Conservation (phyloP, 78 protist genomes). For the Ministeria vibrans region DNA sequence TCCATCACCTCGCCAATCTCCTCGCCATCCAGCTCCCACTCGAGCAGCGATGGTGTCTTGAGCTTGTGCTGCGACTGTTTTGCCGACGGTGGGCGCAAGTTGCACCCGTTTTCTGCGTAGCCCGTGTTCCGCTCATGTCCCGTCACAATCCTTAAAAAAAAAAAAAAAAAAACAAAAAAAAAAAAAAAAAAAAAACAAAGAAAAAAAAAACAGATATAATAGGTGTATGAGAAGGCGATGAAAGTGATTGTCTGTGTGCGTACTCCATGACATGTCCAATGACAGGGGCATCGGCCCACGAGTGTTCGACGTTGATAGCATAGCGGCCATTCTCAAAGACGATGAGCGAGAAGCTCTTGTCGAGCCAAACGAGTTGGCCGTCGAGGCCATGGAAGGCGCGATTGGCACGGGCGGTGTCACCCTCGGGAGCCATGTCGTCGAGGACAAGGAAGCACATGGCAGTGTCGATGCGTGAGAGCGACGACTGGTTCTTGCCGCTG, state of each 20-base stretch:
- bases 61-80: no score
- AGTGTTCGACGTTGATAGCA: conserved; percentile 44
- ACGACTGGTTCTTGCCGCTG: conserved; percentile 4
- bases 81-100: no score
- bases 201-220: no score
- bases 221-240: no score
- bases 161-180: no score
- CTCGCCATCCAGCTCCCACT: neutral
- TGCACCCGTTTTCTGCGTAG: no score
- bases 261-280: conserved; percentile 25
- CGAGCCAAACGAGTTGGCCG: conserved; percentile 42
- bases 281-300: conserved; percentile 40
- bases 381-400: conserved; percentile 9
- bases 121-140: no score
- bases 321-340: conserved; percentile 28
- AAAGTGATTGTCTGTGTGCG: no score
- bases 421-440: neutral
- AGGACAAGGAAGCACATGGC: conserved; percentile 20
- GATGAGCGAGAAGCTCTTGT: conserved; percentile 44
- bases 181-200: no score
- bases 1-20: neutral
- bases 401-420: neutral
- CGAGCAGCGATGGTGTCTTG: no score
- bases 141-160: no score
- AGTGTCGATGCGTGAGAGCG: neutral